Conservation (phyloP, 2,329 filamentous ascomycete genomes). For the Nothophoma quercina region DNA sequence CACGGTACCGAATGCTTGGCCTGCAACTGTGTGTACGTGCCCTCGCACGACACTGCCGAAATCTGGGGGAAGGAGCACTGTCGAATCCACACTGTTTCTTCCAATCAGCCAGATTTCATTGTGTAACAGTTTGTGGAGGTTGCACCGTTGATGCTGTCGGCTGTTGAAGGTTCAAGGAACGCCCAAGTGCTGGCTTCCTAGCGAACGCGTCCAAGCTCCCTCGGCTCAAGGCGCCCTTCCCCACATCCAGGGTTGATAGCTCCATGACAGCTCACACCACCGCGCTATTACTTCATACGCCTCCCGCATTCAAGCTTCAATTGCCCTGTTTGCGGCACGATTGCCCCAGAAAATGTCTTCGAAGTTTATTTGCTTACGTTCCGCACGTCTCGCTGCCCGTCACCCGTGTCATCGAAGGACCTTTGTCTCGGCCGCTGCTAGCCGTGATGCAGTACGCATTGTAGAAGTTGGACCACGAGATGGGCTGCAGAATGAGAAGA, state of each 20-base stretch:
- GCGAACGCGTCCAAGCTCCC: conserved; percentile 16
- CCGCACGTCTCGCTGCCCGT: conserved; percentile 47
- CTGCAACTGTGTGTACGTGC: conserved; percentile 16
- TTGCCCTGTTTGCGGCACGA: conserved; percentile 5
- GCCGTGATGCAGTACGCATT: conserved; percentile 62
- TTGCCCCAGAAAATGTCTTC: conserved; percentile 35
- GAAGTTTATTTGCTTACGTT: conserved; percentile 40
- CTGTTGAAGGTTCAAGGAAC: conserved; percentile 15
- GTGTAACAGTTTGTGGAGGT: conserved; percentile 15
- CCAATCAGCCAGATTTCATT: conserved; percentile 20
- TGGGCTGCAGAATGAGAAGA: conserved; percentile 87
- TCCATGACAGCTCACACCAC: conserved; percentile 12
- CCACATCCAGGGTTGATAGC: conserved; percentile 10
- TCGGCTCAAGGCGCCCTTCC: conserved; percentile 17
- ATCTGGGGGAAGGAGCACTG: conserved; percentile 18
- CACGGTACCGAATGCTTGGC: conserved; percentile 20
- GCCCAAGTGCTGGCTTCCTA: neutral
- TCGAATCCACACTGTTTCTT: neutral
- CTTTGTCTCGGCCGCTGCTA: conserved; percentile 45
- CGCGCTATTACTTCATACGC: conserved; percentile 16
- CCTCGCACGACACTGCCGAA: conserved; percentile 16
- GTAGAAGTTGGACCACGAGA: conserved; percentile 87
- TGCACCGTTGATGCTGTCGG: conserved; percentile 13
- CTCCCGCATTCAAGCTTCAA: conserved; percentile 9
- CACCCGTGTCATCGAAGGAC: conserved; percentile 38